Conservation (phyloP, 2,329 filamentous ascomycete species). For the Huntiella bhutanensis region DNA sequence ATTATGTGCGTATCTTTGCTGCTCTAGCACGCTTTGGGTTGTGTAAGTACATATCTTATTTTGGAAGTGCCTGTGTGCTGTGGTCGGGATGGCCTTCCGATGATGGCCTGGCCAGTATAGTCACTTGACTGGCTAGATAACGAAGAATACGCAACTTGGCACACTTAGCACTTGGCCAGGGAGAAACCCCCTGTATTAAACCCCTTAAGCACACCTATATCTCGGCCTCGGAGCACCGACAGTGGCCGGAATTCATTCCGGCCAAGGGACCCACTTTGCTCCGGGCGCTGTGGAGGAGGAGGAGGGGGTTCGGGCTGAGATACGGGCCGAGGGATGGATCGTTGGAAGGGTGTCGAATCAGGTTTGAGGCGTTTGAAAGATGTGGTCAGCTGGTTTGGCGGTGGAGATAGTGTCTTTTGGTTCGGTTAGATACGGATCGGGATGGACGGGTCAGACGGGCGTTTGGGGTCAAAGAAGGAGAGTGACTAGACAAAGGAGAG, state of each 20-base stretch:
- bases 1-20: not conserved
- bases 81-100: not conserved
- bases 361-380: not conserved
- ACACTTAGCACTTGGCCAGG: not conserved
- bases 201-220: not conserved
- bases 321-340: too few relatives aligned
- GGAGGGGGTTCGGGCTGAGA: not conserved
- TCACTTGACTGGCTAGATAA: not conserved
- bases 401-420: not conserved
- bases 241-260: conserved; percentile 7
- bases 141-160: not conserved
- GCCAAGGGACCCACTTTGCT: conserved; percentile 7
- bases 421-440: too few relatives aligned
- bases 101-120: not conserved
- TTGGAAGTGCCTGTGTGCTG: not conserved
- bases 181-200: not conserved
- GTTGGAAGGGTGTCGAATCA: not conserved
- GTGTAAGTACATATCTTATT: not conserved
- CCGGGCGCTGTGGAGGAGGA: not conserved
- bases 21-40: not conserved
- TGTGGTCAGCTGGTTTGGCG: not conserved
- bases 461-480: too few relatives aligned
- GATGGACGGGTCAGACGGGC: too few relatives aligned
- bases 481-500: too few relatives aligned
- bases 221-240: not conserved